A percentile compares a stretch with the other conserved stretches of the same genome.
Evolutionary conservation across 345 rosid genomes (phyloP).

Genomic region (Heritiera littoralis): DNA sequence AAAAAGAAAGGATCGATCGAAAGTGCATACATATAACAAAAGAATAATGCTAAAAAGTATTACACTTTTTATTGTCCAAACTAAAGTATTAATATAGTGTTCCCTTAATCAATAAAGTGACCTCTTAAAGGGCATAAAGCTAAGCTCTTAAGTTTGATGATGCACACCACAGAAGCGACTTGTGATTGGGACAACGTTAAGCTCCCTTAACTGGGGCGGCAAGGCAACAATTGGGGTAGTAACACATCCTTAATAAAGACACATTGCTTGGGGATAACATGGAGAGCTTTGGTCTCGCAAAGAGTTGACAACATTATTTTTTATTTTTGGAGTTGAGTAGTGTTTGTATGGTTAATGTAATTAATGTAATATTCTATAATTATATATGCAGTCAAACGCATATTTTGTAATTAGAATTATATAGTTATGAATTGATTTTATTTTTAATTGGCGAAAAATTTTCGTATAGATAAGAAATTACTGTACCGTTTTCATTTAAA

Average conservation of each 20-base stretch:
- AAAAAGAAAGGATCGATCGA: constrained; percentile 18
- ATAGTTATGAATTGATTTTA: no score
- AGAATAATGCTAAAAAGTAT: neutral
- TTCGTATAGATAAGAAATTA: no score
- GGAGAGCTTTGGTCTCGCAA: constrained; percentile 49
- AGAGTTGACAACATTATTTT: constrained; percentile 46
- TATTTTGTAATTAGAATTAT: no score
- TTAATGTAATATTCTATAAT: no score
- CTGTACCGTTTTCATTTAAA: no score
- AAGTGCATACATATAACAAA: neutral
- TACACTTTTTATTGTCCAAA: neutral
- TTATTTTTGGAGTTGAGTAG: constrained; percentile 26
- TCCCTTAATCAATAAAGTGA: constrained; percentile 1
- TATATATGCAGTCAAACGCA: no score
- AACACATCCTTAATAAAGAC: constrained; percentile 36
- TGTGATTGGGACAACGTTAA: constrained; percentile 40
- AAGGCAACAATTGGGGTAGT: constrained; percentile 26
- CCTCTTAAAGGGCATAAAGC: neutral
- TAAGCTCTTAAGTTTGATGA: neutral
- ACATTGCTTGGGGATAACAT: constrained; percentile 33
- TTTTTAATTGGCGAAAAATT: no score
- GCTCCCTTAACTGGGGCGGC: constrained; percentile 25
- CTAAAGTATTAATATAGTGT: neutral
- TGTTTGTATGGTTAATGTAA: neutral
- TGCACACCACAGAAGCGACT: constrained; percentile 30